Conservation (phyloP, 352 stramenopile species). For the Globisporangium middletonii region DNA sequence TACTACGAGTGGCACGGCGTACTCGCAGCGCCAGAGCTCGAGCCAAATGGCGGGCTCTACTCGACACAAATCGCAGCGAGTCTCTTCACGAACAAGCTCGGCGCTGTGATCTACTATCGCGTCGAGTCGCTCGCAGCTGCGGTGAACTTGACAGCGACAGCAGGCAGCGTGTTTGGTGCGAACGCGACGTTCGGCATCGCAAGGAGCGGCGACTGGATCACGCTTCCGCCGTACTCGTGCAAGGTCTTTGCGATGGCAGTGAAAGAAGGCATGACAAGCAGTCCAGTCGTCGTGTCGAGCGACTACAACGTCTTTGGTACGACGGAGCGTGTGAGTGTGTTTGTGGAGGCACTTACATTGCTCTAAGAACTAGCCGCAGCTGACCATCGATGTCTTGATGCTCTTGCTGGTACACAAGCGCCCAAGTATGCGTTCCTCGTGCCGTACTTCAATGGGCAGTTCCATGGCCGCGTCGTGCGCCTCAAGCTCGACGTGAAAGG, state of each 20-base stretch:
- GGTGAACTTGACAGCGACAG: constrained; percentile 7
- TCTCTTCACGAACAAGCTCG: constrained; percentile 47
- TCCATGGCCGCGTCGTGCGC: constrained; percentile 54
- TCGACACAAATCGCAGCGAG: constrained; percentile 48
- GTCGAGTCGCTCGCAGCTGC: constrained; percentile 19
- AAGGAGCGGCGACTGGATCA: constrained; percentile 38
- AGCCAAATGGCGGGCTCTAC: constrained; percentile 50
- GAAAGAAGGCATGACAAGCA: constrained; percentile 58
- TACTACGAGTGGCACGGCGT: constrained; percentile 79
- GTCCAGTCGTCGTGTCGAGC: constrained; percentile 37
- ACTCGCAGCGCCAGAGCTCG: constrained; percentile 37
- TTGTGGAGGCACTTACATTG: background rate
- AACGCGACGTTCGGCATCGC: constrained; percentile 22
- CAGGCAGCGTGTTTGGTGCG: constrained; percentile 19
- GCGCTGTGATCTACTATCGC: constrained; percentile 55
- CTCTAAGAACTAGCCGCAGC: no score
- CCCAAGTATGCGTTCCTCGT: constrained; percentile 70
- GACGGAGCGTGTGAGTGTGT: background rate
- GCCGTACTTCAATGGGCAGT: constrained; percentile 62
- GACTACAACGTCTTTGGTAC: constrained; percentile 59
- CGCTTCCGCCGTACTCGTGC: constrained; percentile 50
- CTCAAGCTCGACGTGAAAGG: constrained; percentile 69
- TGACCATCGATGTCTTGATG: background rate
- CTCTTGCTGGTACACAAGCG: constrained; percentile 18
- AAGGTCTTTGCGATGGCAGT: constrained; percentile 52